Evolutionary conservation across 2,329 filamentous ascomycete species (phyloP), one percentile per base, ranked within the genome.

Genomic region (Penicillium sp.): DNA sequence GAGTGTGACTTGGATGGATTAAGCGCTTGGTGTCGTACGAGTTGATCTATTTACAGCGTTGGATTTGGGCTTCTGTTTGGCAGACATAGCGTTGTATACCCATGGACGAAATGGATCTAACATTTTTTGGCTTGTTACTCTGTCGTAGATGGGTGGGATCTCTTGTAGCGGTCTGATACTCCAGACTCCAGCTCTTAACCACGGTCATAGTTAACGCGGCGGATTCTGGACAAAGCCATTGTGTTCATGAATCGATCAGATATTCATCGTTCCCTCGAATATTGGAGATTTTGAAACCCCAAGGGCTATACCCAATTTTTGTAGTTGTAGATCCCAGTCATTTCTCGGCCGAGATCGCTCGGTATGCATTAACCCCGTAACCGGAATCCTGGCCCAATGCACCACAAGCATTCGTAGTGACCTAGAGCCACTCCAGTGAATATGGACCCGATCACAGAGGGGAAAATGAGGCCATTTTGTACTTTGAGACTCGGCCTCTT

Each of bases 1-100:
- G 75, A 83, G 75, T 12, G 72, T 87, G 12, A 86, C 82, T 0
- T 86, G 78, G 66, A 70, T 71, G 61, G 70, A 73, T 55, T 74
- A 53, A 39, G 27, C 2, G 15, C 9, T 25, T 39, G 20, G 12
- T 39, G 24, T 25, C 7, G 4, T 39, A 25, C 10, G 13, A 35
- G n/a, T 25, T 24, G 20, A 39, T 39, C 10, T 10, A 7, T 24
- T 13, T 24, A 1, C 25, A 24, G 37, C 23, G n/a, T n/a, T 25
- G 37, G 20, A 13, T 39, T 15, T 25, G 6, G 6, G 12, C 6
- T 5, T 10, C n/a, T 3, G 6, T 25, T 25, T 18, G 20, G 20
- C 15, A 4, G 32, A 20, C 5, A 20, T 35, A 10, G 32, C 4
- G 2, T n/a, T 32, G 6, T n/a, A 29, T 4, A 35, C 15, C 15